Conservation (phyloP, 192 early-diverging fungal genomes). For the Entomortierella parvispora region DNA sequence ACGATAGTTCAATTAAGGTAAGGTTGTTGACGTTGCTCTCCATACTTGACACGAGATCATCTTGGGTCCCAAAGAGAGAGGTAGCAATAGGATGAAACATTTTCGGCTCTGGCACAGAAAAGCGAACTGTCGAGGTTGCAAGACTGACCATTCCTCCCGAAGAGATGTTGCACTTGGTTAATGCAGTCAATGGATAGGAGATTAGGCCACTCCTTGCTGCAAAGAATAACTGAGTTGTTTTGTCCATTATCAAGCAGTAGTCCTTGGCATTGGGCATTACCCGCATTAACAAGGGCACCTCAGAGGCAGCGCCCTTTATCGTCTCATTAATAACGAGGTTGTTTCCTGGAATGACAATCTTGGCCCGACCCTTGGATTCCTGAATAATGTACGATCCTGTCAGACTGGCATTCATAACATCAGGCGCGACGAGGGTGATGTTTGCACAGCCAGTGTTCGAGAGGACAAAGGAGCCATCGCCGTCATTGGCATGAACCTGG, state of each 20-base stretch:
- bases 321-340: background rate
- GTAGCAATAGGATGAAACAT: slow-evolving; percentile 1
- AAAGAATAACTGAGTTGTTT: background rate
- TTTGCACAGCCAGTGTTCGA: slow-evolving; percentile 2
- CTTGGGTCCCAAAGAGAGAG: background rate
- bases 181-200: background rate
- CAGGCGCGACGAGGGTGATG: background rate
- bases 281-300: background rate
- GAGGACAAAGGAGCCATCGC: background rate
- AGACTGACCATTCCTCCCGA: background rate
- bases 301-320: too few species aligned
- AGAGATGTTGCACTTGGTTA: slow-evolving; percentile 16
- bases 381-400: background rate
- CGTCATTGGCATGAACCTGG: background rate
- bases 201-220: background rate
- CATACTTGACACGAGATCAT: slow-evolving; percentile 19
- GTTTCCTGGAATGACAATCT: background rate
- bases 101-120: background rate
- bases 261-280: background rate
- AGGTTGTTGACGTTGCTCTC: slow-evolving; percentile 2
- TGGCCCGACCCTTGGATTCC: slow-evolving; percentile 3
- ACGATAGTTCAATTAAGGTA: background rate
- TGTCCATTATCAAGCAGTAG: background rate
- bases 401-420: too few species aligned
- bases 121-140: slow-evolving; percentile 1